Conservation (phyloP, 1,284 basidiomycete genomes). For the Gastroboletus turbinatus region DNA sequence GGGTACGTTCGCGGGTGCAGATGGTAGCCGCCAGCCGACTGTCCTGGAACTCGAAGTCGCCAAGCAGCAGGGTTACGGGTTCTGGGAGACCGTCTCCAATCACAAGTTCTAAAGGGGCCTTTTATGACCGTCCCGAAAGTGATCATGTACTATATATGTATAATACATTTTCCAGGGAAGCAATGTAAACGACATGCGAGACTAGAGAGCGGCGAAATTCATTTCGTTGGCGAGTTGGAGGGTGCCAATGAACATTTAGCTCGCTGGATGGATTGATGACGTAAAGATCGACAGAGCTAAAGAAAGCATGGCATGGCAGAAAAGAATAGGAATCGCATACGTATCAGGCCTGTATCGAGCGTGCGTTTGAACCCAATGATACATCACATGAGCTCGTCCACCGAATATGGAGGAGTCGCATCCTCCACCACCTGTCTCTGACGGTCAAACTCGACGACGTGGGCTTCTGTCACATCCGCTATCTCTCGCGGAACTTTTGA, state of each 20-base stretch:
- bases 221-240: neutral
- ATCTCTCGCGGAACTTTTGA: conserved; percentile 15
- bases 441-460: conserved; percentile 15
- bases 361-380: neutral
- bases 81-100: conserved; percentile 28
- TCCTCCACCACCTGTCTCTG: neutral
- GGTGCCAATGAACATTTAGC: neutral
- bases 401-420: conserved; percentile 7
- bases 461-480: conserved; percentile 12
- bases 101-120: conserved; percentile 7
- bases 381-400: conserved; percentile 18
- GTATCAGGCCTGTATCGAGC: neutral
- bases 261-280: neutral
- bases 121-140: no score
- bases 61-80: conserved; percentile 41
- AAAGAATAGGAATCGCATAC: neutral
- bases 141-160: neutral
- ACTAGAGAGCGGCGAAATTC: neutral
- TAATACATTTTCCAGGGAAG: neutral
- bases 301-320: neutral
- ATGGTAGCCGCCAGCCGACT: conserved; percentile 48
- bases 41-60: conserved; percentile 48
- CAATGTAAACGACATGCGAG: neutral
- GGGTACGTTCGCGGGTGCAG: conserved; percentile 44
- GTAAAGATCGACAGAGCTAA: neutral